Evolutionary conservation across 1,284 basidiomycete species (phyloP).

Genomic region (Rhodofomes roseus): DNA sequence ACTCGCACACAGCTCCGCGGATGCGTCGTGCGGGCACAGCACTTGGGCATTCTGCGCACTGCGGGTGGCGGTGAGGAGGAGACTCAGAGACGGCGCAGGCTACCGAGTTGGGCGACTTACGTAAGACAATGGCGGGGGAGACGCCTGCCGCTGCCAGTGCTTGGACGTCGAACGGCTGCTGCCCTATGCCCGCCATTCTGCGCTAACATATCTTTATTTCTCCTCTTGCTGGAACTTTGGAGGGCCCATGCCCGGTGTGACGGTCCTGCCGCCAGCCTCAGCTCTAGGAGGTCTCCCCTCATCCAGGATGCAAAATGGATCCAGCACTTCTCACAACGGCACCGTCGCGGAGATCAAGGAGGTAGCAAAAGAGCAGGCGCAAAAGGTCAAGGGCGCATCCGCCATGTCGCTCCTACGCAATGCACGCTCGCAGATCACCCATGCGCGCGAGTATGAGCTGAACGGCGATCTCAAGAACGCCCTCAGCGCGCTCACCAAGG

Average conservation of each 20-base stretch:
- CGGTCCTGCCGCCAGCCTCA: slow-evolving; percentile 31
- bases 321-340: slow-evolving; percentile 19
- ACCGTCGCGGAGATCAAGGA: slow-evolving; percentile 64
- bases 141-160: background rate
- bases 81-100: background rate
- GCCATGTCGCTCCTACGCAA: slow-evolving; percentile 52
- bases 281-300: slow-evolving; percentile 20
- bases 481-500: slow-evolving; percentile 52
- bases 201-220: slow-evolving; percentile 20
- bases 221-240: slow-evolving; percentile 8
- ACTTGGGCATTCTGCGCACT: background rate
- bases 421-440: slow-evolving; percentile 52
- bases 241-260: slow-evolving; percentile 33
- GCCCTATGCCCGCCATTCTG: background rate
- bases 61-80: background rate
- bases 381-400: slow-evolving; percentile 51
- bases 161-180: background rate
- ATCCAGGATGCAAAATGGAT: slow-evolving; percentile 33
- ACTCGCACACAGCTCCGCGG: no score
- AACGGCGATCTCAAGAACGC: slow-evolving; percentile 59
- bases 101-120: background rate
- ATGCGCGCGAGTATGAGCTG: slow-evolving; percentile 47
- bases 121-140: background rate
- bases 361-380: slow-evolving; percentile 53
- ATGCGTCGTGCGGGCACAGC: no score